Base-by-base conservation (phyloP, 345 rosid genomes). In the Populus pruinosa region DNA sequence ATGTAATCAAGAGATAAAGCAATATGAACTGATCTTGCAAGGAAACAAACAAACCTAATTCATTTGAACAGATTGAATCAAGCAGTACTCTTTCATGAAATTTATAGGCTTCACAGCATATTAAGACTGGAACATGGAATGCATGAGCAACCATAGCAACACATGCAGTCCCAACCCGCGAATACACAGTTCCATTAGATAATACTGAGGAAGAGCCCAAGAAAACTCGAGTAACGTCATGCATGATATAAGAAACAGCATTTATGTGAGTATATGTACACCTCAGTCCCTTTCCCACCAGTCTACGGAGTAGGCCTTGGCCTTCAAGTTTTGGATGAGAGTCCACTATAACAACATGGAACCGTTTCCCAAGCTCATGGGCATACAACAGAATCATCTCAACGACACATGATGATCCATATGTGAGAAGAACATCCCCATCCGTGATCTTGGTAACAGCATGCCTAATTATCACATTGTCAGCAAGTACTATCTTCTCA, bases 91-190 rank as follows among this genome's bases (percentile, higher is more conserved):
- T 91, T 86, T 95, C 96, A 6, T 95, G 97, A 84, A 95, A 91
- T 75, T 95, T 95, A 85, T 95, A 93, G 29, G 97, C 94, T 91
- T 93, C 99, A 59, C 99, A 95, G 77, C 98, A 95, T 31, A 95
- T 90, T 78, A 95, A 86, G 63, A 93, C 97, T 16, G 99, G 98
- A 69, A 92, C 89, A 62, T 75, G 83, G 71, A 90, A 92, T 8
- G 93, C 98, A 87, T 86, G 94, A 49, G 99, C 98, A 85, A 91
- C 99, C 98, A 95, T 95, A 47, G 99, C 98, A 76, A 95, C 92
- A 82, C 91, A 88, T 49, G 99, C 99, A 62, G 99, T 95, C 41
- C 99, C 99, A 27, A 93, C 99, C 80, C 99, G 88, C 4, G 99
- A 95, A 82, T 88, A 95, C 53, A 93, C 93, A 36, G 99, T 93